Conservation (phyloP, 1,139 yeast species). For the Kurtzmaniella natalensis region DNA sequence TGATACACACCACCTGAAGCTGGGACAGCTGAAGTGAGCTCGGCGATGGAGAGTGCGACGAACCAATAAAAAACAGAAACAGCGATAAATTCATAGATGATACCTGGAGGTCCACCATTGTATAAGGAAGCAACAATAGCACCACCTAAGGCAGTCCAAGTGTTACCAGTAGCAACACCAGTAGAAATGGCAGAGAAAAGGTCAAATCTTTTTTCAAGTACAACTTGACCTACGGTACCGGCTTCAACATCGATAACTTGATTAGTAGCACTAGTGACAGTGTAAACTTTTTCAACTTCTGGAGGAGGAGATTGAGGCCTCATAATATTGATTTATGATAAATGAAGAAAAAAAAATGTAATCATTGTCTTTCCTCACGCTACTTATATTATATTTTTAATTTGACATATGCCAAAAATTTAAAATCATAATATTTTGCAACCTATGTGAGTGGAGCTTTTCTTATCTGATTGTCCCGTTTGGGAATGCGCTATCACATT, state of each 20-base stretch:
- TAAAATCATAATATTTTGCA: no score
- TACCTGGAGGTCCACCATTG: slow-evolving; percentile 4
- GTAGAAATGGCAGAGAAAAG: slow-evolving; percentile 3
- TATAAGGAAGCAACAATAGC: slow-evolving; percentile 3
- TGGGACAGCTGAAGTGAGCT: slow-evolving; percentile 3
- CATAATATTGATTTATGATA: no score
- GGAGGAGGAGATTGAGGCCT: no score
- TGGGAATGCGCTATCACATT: no score
- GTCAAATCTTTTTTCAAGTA: slow-evolving; percentile 2
- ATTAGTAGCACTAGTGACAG: neutral
- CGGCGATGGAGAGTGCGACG: slow-evolving; percentile 3
- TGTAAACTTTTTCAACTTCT: neutral
- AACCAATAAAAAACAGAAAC: slow-evolving; percentile 4
- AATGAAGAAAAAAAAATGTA: no score
- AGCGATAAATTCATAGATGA: slow-evolving; percentile 3
- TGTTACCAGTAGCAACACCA: slow-evolving; percentile 2
- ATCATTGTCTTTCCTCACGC: no score
- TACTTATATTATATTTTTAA: no score
- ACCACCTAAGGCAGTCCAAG: slow-evolving; percentile 4
- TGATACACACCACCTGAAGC: slow-evolving; percentile 4
- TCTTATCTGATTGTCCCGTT: no score
- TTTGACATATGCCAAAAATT: no score
- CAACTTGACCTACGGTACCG: neutral
- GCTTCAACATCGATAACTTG: slow-evolving; percentile 2
- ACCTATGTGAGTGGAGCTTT: no score